These are phyloP conservation scores for Calcarisporium arbuscula DNA, from an alignment of 2,329 filamentous ascomycete genomes.

Conservation along the genomic window DNA sequence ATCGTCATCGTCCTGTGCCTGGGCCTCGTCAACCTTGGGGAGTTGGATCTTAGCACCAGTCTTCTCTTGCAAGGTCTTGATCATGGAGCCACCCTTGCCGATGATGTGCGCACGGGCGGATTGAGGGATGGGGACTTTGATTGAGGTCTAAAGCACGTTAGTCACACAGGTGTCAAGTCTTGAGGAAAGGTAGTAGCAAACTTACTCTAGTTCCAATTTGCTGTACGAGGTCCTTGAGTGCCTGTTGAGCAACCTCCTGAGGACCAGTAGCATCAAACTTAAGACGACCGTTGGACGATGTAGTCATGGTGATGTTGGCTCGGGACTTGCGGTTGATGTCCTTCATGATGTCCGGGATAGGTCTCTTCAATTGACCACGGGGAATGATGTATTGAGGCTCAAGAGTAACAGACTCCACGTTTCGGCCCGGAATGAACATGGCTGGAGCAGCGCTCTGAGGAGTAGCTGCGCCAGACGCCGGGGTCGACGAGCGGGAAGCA, in stretches of 20 bases:
- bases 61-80: constrained; percentile 83
- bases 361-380: constrained; percentile 72
- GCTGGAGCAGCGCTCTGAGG: constrained; percentile 31
- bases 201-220: constrained; percentile 80
- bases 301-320: constrained; percentile 72
- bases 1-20: constrained; percentile 61
- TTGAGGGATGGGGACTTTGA: constrained; percentile 74
- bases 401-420: constrained; percentile 69
- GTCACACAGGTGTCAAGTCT: constrained; percentile 2
- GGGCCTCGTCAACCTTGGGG: constrained; percentile 67
- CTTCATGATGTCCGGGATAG: constrained; percentile 76
- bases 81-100: constrained; percentile 81
- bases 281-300: constrained; percentile 64
- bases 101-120: constrained; percentile 87
- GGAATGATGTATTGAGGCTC: constrained; percentile 71
- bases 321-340: constrained; percentile 91
- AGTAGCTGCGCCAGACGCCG: constrained; percentile 51
- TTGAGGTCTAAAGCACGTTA: constrained; percentile 43
- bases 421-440: constrained; percentile 75
- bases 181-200: constrained; percentile 2
- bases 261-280: constrained; percentile 83
- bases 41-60: constrained; percentile 88
- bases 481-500: constrained; percentile 55
- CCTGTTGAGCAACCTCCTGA: constrained; percentile 76
- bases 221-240: constrained; percentile 80